Conservation (phyloP, 225 moss, liverwort and hornwort species). For the Neckera pumila region DNA sequence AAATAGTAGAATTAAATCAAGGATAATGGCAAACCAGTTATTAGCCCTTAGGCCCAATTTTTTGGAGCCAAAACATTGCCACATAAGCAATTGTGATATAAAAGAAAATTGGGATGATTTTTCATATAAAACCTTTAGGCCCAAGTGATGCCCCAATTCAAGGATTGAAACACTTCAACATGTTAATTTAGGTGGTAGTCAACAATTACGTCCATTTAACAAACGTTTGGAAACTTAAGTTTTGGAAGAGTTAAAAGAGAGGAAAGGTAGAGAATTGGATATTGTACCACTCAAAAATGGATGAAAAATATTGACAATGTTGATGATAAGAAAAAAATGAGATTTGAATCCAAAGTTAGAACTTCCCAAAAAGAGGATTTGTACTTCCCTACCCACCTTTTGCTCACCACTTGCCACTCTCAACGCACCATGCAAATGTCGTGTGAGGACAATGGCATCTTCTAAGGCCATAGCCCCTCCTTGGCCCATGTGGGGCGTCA, state of each 20-base stretch:
- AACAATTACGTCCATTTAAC: too few relatives aligned
- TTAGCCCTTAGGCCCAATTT: too few relatives aligned
- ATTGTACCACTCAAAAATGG: neutral
- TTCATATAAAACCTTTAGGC: too few relatives aligned
- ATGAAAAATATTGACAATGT: neutral
- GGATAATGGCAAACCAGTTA: too few relatives aligned
- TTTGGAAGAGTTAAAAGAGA: neutral
- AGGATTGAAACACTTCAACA: too few relatives aligned
- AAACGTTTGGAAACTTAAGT: too few relatives aligned
- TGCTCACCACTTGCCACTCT: fast-evolving
- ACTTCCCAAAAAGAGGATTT: neutral
- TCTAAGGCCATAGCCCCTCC: neutral
- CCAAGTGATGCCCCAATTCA: too few relatives aligned
- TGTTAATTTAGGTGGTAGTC: too few relatives aligned
- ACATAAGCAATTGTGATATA: too few relatives aligned
- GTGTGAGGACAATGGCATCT: neutral
- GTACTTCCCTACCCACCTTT: neutral
- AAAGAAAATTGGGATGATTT: neutral
- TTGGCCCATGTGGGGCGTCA: neutral
- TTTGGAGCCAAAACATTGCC: too few relatives aligned
- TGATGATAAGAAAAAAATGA: too few relatives aligned
- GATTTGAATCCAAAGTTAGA: neutral
- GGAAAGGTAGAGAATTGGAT: neutral
- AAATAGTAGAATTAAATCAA: too few relatives aligned
- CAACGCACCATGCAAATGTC: fast-evolving